Conservation (phyloP, 257 asterid genomes). For the Dorcoceras hygrometricum region DNA sequence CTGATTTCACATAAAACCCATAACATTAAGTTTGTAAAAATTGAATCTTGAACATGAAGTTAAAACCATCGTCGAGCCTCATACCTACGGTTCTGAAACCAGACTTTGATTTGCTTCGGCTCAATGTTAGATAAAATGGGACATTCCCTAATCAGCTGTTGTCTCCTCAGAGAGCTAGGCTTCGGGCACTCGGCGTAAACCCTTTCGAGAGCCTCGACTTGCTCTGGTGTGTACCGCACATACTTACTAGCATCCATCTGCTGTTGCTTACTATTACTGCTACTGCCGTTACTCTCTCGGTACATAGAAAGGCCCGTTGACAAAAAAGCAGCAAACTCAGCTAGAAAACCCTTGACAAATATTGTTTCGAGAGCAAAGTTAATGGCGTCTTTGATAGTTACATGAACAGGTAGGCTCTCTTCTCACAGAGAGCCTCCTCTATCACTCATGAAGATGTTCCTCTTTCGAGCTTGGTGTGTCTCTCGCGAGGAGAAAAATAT, state of each 20-base stretch:
- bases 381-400: conserved; percentile 34
- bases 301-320: conserved; percentile 57
- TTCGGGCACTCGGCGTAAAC: conserved; percentile 91
- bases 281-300: conserved; percentile 54
- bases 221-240: conserved; percentile 95
- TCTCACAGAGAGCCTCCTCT: conserved; percentile 85
- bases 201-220: conserved; percentile 93
- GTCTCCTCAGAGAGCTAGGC: conserved; percentile 91
- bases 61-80: neutral
- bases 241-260: conserved; percentile 91
- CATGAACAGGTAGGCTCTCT: conserved; percentile 88
- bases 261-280: conserved; percentile 41
- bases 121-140: conserved; percentile 86
- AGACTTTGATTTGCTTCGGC: conserved; percentile 98
- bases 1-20: neutral
- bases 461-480: conserved; percentile 13
- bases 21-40: too few species aligned
- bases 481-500: conserved; percentile 4
- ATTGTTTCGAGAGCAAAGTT: neutral
- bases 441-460: conserved; percentile 56
- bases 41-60: too few species aligned
- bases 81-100: conserved; percentile 98
- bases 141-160: conserved; percentile 86
- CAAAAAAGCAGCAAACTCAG: conserved; percentile 18
- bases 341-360: conserved; percentile 1